Evolutionary conservation across 495 filamentous ascomycete genomes (phyloP), one percentile per base, ranked within the genome.

Genomic region (Pseudotulostoma volvatum): DNA sequence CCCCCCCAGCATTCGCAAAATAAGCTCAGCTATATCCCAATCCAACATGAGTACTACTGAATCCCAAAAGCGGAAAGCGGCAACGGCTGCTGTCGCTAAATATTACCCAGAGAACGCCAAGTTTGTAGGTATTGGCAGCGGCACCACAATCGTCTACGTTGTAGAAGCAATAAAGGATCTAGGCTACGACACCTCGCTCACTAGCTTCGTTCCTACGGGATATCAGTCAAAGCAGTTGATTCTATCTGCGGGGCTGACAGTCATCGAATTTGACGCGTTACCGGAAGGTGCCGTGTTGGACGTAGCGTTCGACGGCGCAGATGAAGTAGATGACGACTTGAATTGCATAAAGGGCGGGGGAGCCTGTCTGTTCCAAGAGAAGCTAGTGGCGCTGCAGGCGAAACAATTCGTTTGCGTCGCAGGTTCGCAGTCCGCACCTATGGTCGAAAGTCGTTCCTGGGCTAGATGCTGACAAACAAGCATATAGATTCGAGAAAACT

Each of bases 321-420:
- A 97, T 55, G 90, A 97, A 64, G 85, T 97, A 18, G 90, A 97
- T 56, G 82, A 83, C 16, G 82, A 86, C 30, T 59, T 97, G 37
- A 97, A 96, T 60, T 83, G 85, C 52, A 94, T 97, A 61, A 97
- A 97, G 64, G 90, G 90, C 33, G 90, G 90, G 11, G 90, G 90
- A 33, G 90, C 86, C 18, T 97, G 92, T 59, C 61, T 95, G 42
- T 95, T 93, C 68, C 92, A 96, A 61, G 90, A 97, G 66, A 97
- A 97, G 64, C 65, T 97, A 16, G 88, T 97, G 9, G 87, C 87
- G 2, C 72, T 81, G 21, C 71, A 76, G 39, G 80, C 87, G 1
- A 79, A 74, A 62, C 81, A 86, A 48, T 95, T 97, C 52, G 73
- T 97, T 39, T 90, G 84, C 51, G 92, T 96, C 38, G 90, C 92